Conservation (phyloP, 306 rosid species). For the Arachis hypogaea region DNA sequence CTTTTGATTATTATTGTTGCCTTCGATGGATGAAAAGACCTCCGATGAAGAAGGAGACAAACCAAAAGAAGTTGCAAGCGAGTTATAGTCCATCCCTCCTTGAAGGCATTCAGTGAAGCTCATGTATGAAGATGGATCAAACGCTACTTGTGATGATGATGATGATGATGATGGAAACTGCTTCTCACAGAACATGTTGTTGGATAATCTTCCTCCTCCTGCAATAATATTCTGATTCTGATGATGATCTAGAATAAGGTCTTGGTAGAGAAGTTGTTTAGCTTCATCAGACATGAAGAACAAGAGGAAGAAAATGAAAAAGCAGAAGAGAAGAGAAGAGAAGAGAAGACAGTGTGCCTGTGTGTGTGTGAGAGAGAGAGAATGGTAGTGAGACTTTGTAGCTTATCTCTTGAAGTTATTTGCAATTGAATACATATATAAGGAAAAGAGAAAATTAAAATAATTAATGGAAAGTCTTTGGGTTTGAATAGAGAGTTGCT, state of each 20-base stretch:
- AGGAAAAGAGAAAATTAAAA: not conserved
- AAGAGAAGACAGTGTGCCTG: conserved; percentile 29
- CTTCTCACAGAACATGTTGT: conserved; percentile 43
- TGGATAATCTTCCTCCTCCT: conserved; percentile 12
- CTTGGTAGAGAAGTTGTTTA: conserved; percentile 53
- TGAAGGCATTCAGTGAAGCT: conserved; percentile 63
- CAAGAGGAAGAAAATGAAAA: not conserved
- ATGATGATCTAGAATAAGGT: conserved; percentile 49
- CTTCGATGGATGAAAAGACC: conserved; percentile 57
- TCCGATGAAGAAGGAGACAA: conserved; percentile 71
- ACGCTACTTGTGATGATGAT: conserved; percentile 35
- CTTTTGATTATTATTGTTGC: conserved; percentile 48
- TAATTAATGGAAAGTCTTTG: conserved; percentile 42
- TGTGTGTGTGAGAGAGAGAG: conserved; percentile 12
- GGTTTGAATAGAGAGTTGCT: conserved; percentile 64
- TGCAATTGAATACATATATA: conserved; percentile 39
- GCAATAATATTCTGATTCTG: not conserved
- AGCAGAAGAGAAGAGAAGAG: not conserved
- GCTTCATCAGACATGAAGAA: conserved; percentile 72
- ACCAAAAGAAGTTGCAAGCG: conserved; percentile 62
- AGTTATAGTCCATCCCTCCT: conserved; percentile 62
- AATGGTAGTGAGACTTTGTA: conserved; percentile 34
- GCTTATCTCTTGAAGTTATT: conserved; percentile 43
- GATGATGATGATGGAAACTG: conserved; percentile 41
- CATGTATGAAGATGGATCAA: conserved; percentile 46